phyloP scores from a whole-genome alignment of 306 rosid genomes.

The Ormosia emarginata region DNA sequence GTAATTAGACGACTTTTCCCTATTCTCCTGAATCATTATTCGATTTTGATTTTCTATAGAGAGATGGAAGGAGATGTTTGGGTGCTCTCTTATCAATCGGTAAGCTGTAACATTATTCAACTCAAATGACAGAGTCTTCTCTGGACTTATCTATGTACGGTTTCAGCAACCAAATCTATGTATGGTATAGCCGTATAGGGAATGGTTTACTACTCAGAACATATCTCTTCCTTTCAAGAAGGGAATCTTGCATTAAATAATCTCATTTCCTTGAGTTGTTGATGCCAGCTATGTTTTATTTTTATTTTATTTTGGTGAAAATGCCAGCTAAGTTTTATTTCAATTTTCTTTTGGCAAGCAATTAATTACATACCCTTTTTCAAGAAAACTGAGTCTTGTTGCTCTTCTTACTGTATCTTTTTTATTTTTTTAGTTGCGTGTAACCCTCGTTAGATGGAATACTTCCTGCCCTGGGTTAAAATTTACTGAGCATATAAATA shows the following conservation, averaged over 20 bases:
- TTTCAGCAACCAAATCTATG: not conserved
- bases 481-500: not conserved
- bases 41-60: conserved; percentile 38
- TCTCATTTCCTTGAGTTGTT: not conserved
- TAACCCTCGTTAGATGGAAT: not conserved
- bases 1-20: conserved; percentile 25
- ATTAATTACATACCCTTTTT: not conserved
- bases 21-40: conserved; percentile 41
- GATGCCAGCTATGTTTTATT: not conserved
- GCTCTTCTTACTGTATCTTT: not conserved
- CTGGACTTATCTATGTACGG: not conserved
- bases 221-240: not conserved
- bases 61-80: conserved; percentile 13
- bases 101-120: conserved; percentile 8
- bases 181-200: not conserved
- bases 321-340: not conserved
- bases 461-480: not conserved
- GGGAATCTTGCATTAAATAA: not conserved
- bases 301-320: not conserved
- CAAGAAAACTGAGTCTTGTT: not conserved
- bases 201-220: not conserved
- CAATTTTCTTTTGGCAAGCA: not conserved
- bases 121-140: not conserved
- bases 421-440: too few species aligned
- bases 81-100: not conserved